Base-by-base conservation (phyloP, 345 rosid species). In the Conringia planisiliqua region DNA sequence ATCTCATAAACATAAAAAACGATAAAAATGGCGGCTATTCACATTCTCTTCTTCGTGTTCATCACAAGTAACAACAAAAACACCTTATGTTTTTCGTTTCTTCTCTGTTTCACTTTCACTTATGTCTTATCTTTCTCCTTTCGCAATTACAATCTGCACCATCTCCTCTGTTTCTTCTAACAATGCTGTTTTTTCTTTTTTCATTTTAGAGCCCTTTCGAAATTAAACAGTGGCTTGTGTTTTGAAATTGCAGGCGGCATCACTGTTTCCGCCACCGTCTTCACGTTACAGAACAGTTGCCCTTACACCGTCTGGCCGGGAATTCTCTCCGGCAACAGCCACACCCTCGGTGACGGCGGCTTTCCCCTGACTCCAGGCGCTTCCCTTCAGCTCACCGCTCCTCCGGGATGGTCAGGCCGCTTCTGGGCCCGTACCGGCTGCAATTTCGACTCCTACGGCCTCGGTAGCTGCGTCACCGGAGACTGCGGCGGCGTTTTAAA, bases 351-450 rank as follows among this genome's bases (percentile, higher is more conserved):
- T 5, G 86, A 78, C 4, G 98, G 97, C n/a, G 96, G 96, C 13
- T 88, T 91, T 73, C 66, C 61, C 5, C 51, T 94, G 24, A 29
- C 86, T 6, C 82, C 94, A 0, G 87, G 87, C 13, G 70, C 82
- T 4, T 86, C 90, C 10, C 65, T 77, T 73, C 82, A 82, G 61
- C 62, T 91, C 72, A 79, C 79, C 1, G 91, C 92, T 43, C 96
- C 97, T 10, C 71, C 74, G 0, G 83, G 87, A 55, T 94, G 98
- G 98, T 91, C 98, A 1, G 98, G 97, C 47, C 83, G 98, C 1
- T 83, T 94, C 77, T 91, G 98, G 98, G 92, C 79, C 6, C 83
- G 98, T 66, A 94, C 95, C 0, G 93, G 90, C 68, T 94, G 97
- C 85, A 76, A 55, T 29, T 91, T 91, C 56, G 96, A 89, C 65